phyloP scores from a whole-genome alignment of 164 flowering plant species.

The grape (Vitis vinifera) region ASM3070453v1 NC_081818.1:26252001-26252500 shows the following conservation, averaged over 20 bases:
- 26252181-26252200: conserved; percentile 41
- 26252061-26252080: conserved; percentile 39
- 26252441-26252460: conserved; percentile 8
- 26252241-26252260: conserved; percentile 54
- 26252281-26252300: conserved; percentile 30
- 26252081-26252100: conserved; percentile 37
- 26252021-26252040: conserved; percentile 62
- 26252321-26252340: conserved; percentile 10
- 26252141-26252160: conserved; percentile 40
- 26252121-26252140: conserved; percentile 51
- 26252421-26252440: conserved; percentile 2
- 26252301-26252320: conserved; percentile 32
- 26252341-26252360: conserved; percentile 24
- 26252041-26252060: conserved; percentile 58
- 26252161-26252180: conserved; percentile 30
- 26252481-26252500: neutral
- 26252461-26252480: neutral
- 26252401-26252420: conserved; percentile 1
- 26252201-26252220: conserved; percentile 38
- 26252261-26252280: conserved; percentile 36
- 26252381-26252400: no score
- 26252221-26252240: conserved; percentile 56
- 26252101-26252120: conserved; percentile 51
- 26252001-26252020: conserved; percentile 47
- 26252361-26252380: neutral